These are phyloP conservation scores for Aspergillus chevalieri DNA, from an alignment of 2,329 filamentous ascomycete genomes.

Conservation along the genomic window DNA sequence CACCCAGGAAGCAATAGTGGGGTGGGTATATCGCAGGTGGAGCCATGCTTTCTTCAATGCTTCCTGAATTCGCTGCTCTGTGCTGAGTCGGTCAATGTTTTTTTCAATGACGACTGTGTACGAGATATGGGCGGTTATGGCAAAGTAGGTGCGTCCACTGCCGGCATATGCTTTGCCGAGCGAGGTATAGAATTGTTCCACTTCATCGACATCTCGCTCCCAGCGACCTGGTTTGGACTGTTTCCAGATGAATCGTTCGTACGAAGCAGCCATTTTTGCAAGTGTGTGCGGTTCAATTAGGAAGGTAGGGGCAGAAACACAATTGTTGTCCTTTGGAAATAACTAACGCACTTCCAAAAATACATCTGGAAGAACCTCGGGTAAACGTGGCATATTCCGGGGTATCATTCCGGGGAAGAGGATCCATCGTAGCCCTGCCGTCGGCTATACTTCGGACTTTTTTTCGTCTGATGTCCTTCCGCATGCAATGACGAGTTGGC, in stretches of 20 bases:
- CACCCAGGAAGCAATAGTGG: constrained; percentile 18
- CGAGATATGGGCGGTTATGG: constrained; percentile 37
- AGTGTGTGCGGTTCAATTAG: no score
- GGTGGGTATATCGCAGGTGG: constrained; percentile 17
- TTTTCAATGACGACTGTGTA: constrained; percentile 1
- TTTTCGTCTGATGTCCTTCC: no score
- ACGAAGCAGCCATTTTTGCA: background rate
- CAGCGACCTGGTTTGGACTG: constrained; percentile 9
- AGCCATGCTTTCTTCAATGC: constrained; percentile 17
- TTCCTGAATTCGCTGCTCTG: constrained; percentile 2
- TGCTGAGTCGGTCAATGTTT: background rate
- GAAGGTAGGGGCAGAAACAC: no score
- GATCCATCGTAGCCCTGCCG: no score
- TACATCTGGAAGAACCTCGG: no score
- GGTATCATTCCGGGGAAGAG: no score
- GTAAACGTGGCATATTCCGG: no score
- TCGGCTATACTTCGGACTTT: no score
- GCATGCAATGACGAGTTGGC: no score
- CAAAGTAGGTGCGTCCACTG: constrained; percentile 37
- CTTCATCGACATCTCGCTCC: constrained; percentile 34
- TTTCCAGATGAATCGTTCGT: constrained; percentile 3
- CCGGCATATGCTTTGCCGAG: constrained; percentile 30
- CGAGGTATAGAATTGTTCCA: constrained; percentile 37
- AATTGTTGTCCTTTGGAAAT: no score
- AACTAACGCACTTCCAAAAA: no score